A percentile compares a stretch with the other conserved stretches of the same genome.
phyloP scores from a whole-genome alignment of 352 stramenopile genomes.

The Phytophthora pinifolia region DNA sequence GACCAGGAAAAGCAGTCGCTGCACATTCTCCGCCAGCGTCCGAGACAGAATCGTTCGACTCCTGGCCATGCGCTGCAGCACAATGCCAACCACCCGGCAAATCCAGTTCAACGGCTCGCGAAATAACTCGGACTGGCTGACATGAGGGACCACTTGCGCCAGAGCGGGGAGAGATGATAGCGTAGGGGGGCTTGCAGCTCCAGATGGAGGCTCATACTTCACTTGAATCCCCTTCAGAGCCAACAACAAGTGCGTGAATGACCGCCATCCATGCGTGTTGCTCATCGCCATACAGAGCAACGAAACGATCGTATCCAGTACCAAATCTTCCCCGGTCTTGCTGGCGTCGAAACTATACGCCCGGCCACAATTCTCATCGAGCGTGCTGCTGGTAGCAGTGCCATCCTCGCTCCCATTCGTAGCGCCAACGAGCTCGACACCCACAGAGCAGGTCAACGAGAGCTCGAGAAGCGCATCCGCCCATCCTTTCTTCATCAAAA shows the following conservation, averaged over 20 bases:
- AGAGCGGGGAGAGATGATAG: conserved; percentile 28
- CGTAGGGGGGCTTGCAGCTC: background rate
- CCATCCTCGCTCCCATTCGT: conserved; percentile 1
- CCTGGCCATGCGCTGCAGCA: conserved; percentile 76
- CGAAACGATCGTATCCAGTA: conserved; percentile 84
- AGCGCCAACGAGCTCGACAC: conserved; percentile 9
- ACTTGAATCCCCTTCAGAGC: conserved; percentile 59
- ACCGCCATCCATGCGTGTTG: conserved; percentile 56
- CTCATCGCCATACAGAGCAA: conserved; percentile 74
- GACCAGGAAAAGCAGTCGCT: conserved; percentile 68
- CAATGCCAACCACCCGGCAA: conserved; percentile 59
- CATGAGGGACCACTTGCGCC: conserved; percentile 24
- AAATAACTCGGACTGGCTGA: conserved; percentile 40
- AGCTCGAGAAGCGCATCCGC: conserved; percentile 74
- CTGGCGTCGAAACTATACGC: conserved; percentile 67
- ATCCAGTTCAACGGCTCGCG: conserved; percentile 64
- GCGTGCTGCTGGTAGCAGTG: background rate
- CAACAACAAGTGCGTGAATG: conserved; percentile 67
- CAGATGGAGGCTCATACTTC: conserved; percentile 46
- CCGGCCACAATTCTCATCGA: conserved; percentile 29
- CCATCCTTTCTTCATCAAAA: conserved; percentile 77
- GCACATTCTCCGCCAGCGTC: conserved; percentile 73
- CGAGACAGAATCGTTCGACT: conserved; percentile 76
- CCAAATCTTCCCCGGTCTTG: conserved; percentile 78
- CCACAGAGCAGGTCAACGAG: conserved; percentile 57